Evolutionary conservation across 2,329 filamentous ascomycete species (phyloP).

Genomic region (Aureobasidium leucospermi): DNA sequence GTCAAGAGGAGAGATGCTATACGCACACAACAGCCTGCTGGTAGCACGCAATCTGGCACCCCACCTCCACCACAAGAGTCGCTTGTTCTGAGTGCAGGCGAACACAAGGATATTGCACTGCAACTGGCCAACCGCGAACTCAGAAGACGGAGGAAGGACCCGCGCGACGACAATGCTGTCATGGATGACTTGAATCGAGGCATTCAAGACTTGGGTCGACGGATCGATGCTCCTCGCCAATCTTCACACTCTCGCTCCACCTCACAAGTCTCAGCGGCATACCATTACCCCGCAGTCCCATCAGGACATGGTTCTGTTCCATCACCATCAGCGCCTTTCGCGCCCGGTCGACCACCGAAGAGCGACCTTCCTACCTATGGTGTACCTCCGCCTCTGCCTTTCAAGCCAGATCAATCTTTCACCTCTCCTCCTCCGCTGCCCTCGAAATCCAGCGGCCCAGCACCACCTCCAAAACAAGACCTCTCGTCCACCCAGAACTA

Average conservation of each 20-base stretch:
- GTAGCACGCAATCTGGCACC: background rate
- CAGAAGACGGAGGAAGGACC: constrained; percentile 55
- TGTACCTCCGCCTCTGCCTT: constrained; percentile 21
- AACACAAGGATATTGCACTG: constrained; percentile 69
- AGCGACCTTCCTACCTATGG: background rate
- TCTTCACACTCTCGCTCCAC: background rate
- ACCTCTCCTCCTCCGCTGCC: background rate
- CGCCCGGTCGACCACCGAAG: constrained; percentile 18
- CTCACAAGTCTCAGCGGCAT: constrained; percentile 21
- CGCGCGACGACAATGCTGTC: constrained; percentile 24
- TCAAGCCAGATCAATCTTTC: constrained; percentile 20
- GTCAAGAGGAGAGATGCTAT: constrained; percentile 29
- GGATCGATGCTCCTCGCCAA: background rate
- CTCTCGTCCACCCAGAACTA: constrained; percentile 49
- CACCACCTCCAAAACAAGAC: constrained; percentile 26
- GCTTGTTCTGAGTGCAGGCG: constrained; percentile 54
- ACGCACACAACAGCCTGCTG: background rate
- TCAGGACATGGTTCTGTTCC: constrained; percentile 17
- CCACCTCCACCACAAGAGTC: constrained; percentile 3
- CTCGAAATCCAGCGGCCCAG: constrained; percentile 15
- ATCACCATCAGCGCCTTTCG: constrained; percentile 19
- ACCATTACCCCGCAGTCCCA: constrained; percentile 40
- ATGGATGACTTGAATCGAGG: constrained; percentile 15
- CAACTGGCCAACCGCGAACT: constrained; percentile 68
- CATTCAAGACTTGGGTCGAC: constrained; percentile 5